These are phyloP conservation scores for Cavenderia fasciculata DNA, from an alignment of 78 protist genomes.

Conservation along the genomic window DNA sequence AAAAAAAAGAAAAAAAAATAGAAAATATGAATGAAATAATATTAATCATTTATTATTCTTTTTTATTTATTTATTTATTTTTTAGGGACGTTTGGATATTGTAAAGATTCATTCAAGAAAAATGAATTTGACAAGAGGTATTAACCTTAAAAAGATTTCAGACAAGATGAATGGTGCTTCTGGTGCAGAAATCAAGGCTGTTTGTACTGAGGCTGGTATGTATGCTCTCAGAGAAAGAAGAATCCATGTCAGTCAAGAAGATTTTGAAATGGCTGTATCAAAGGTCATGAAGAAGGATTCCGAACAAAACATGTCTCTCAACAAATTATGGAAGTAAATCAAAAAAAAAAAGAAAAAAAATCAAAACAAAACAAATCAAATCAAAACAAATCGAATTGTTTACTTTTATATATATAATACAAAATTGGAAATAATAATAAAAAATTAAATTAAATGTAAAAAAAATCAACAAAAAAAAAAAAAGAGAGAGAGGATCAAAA, in stretches of 20 bases:
- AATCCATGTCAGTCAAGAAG: constrained; percentile 99
- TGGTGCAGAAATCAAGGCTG: constrained; percentile 99
- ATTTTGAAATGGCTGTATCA: constrained; percentile 99
- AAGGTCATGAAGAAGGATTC: constrained; percentile 98
- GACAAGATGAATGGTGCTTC: constrained; percentile 94
- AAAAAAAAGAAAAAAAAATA: background rate
- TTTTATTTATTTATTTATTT: background rate
- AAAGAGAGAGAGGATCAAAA: too few species aligned
- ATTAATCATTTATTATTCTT: background rate
- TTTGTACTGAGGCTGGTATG: constrained; percentile 99
- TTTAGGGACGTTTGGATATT: constrained; percentile 96
- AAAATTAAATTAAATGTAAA: too few species aligned
- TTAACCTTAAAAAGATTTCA: constrained; percentile 95
- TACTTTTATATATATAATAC: too few species aligned
- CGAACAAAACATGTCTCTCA: constrained; percentile 94
- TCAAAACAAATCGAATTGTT: too few species aligned
- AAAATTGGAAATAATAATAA: too few species aligned
- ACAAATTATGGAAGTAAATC: constrained; percentile 94
- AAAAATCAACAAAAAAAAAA: too few species aligned
- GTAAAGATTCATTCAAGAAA: constrained; percentile 98
- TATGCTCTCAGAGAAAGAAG: constrained; percentile 99
- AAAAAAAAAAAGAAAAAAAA: background rate
- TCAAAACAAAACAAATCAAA: background rate
- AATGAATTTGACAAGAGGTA: constrained; percentile 99
- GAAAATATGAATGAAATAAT: background rate